Evolutionary conservation across 345 rosid species (phyloP).

Genomic region (Salix arbutifolia): DNA sequence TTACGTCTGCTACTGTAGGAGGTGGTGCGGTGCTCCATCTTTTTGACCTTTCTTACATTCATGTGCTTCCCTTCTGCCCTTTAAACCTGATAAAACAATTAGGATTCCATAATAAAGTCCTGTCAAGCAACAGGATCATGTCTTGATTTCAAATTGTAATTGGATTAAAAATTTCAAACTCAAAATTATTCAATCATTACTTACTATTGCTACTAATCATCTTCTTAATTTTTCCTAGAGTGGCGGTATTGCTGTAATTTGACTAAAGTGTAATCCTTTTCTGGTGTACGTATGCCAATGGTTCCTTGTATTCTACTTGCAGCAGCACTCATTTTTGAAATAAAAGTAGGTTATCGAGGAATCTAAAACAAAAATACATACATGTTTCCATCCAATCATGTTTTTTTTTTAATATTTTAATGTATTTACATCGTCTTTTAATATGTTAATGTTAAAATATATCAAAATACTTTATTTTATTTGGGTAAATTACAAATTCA

Average conservation of each 20-base stretch:
- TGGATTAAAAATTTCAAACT: too few relatives aligned
- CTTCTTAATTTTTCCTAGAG: not conserved
- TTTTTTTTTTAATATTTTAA: too few relatives aligned
- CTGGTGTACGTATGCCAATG: not conserved
- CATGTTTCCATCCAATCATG: too few relatives aligned
- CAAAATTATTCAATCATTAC: not conserved
- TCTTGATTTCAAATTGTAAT: not conserved
- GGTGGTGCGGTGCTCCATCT: not conserved
- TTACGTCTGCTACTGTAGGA: not conserved
- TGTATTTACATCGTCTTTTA: too few relatives aligned
- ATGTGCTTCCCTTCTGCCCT: not conserved
- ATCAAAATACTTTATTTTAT: too few relatives aligned
- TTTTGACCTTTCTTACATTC: constrained; percentile 3
- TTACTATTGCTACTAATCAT: not conserved
- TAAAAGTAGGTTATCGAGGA: too few relatives aligned
- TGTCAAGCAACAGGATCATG: not conserved
- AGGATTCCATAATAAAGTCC: not conserved
- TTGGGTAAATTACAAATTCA: not conserved
- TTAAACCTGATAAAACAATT: not conserved
- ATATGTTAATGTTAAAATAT: too few relatives aligned
- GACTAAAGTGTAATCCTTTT: not conserved
- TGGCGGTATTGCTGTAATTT: not conserved
- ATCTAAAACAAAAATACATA: too few relatives aligned
- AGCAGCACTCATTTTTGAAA: not conserved
- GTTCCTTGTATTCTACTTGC: not conserved